Evolutionary conservation across 129 eudicot species (phyloP).

Genomic region (Smallanthus sonchifolius): DNA sequence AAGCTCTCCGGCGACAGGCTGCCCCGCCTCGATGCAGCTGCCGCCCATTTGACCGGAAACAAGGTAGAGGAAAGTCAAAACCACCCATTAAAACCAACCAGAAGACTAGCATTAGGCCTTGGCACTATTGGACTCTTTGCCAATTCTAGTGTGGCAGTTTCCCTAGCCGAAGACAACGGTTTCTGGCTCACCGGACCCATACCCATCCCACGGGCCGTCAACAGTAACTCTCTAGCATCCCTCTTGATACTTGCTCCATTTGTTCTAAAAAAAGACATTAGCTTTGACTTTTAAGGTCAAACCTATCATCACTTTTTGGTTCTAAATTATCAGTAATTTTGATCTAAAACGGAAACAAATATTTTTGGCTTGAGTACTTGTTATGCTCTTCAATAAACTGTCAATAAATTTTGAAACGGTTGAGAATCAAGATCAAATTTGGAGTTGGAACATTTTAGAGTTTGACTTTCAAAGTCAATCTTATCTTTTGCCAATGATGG

Average conservation of each 20-base stretch:
- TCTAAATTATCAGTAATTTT: not conserved
- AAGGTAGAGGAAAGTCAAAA: conserved; percentile 37
- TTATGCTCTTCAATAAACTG: not conserved
- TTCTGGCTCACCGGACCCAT: conserved; percentile 61
- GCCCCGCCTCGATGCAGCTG: conserved; percentile 11
- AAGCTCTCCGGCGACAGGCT: conserved; percentile 22
- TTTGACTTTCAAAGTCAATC: conserved; percentile 1
- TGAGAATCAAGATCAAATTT: not conserved
- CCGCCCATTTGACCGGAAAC: conserved; percentile 25
- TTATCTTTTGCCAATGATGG: not conserved
- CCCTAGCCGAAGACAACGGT: conserved; percentile 72
- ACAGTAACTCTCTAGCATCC: conserved; percentile 38
- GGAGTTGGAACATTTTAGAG: not conserved
- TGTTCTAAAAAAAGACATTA: not conserved
- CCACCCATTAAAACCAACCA: conserved; percentile 36
- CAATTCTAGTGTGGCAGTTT: conserved; percentile 31
- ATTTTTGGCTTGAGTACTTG: not conserved
- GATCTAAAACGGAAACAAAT: not conserved
- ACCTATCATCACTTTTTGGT: not conserved
- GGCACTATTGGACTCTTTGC: conserved; percentile 60
- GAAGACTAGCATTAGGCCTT: conserved; percentile 66
- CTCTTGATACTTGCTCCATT: not conserved
- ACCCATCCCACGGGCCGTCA: conserved; percentile 46
- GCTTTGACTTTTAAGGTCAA: conserved; percentile 16
- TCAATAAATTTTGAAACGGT: not conserved